These are phyloP conservation scores for Colletotrichum sp. DNA, from an alignment of 2,329 filamentous ascomycete species.

Conservation along the genomic window DNA sequence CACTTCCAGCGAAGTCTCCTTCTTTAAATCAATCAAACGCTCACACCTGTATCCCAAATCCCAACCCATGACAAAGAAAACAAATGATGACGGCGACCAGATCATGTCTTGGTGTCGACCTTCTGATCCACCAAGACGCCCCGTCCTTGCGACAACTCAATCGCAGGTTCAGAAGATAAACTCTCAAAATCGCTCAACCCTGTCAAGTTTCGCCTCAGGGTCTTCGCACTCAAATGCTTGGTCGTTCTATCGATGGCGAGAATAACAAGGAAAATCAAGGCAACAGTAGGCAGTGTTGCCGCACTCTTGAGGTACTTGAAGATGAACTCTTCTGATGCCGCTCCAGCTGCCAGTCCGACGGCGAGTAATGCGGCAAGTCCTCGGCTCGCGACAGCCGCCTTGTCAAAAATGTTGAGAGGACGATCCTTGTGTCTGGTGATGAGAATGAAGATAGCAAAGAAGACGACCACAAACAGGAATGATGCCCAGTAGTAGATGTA, in stretches of 20 bases:
- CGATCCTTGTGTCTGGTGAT: constrained; percentile 11
- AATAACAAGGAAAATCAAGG: neutral
- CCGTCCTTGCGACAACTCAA: neutral
- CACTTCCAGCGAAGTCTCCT: neutral
- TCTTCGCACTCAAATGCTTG: constrained; percentile 14
- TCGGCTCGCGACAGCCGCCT: neutral
- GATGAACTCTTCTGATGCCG: constrained; percentile 2
- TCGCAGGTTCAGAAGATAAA: neutral
- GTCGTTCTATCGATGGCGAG: constrained; percentile 9
- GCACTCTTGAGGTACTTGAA: constrained; percentile 3
- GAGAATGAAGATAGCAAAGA: constrained; percentile 9
- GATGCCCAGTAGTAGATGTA: constrained; percentile 20
- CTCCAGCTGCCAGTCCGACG: neutral
- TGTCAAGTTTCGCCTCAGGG: constrained; percentile 5
- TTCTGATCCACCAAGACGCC: neutral
- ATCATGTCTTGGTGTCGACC: neutral
- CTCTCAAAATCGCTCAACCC: constrained; percentile 3
- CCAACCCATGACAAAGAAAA: neutral
- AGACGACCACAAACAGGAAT: constrained; percentile 1
- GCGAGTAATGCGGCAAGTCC: neutral
- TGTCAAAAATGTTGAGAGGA: constrained; percentile 14
- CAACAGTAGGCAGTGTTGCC: constrained; percentile 10
- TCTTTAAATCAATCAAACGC: neutral
- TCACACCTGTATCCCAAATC: neutral
- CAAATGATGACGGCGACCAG: neutral